phyloP scores from a whole-genome alignment of 2,329 filamentous ascomycete species.

The Dactylellina cionopaga region DNA sequence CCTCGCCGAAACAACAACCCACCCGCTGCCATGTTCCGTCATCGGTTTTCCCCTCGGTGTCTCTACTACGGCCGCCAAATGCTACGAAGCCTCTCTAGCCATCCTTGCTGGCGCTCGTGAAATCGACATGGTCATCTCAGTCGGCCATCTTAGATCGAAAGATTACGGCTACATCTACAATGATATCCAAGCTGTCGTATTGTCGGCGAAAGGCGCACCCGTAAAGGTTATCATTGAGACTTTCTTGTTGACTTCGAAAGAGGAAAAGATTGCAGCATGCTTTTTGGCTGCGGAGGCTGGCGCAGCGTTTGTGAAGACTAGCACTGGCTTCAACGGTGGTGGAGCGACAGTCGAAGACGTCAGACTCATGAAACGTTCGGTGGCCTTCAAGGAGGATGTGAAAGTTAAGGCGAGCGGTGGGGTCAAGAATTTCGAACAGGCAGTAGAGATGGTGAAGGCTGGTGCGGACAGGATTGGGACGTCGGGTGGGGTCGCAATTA shows the following conservation, averaged over 20 bases:
- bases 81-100: constrained; percentile 56
- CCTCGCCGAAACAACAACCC: neutral
- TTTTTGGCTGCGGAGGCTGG: constrained; percentile 56
- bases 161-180: constrained; percentile 54
- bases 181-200: constrained; percentile 54
- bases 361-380: constrained; percentile 55
- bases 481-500: constrained; percentile 51
- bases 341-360: constrained; percentile 56
- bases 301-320: constrained; percentile 57
- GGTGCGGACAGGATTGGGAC: constrained; percentile 57
- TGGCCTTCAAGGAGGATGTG: constrained; percentile 53
- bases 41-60: constrained; percentile 56
- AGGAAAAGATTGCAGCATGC: constrained; percentile 56
- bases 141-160: constrained; percentile 54
- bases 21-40: constrained; percentile 52
- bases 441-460: constrained; percentile 54
- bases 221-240: constrained; percentile 58
- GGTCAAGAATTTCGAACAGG: constrained; percentile 55
- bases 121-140: constrained; percentile 57
- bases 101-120: constrained; percentile 56
- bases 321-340: constrained; percentile 57
- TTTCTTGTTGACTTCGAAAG: constrained; percentile 51
- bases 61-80: constrained; percentile 54
- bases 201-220: constrained; percentile 50
- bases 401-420: constrained; percentile 57